Base-by-base conservation (phyloP, 345 rosid species). In the Bruguiera sexangula region DNA sequence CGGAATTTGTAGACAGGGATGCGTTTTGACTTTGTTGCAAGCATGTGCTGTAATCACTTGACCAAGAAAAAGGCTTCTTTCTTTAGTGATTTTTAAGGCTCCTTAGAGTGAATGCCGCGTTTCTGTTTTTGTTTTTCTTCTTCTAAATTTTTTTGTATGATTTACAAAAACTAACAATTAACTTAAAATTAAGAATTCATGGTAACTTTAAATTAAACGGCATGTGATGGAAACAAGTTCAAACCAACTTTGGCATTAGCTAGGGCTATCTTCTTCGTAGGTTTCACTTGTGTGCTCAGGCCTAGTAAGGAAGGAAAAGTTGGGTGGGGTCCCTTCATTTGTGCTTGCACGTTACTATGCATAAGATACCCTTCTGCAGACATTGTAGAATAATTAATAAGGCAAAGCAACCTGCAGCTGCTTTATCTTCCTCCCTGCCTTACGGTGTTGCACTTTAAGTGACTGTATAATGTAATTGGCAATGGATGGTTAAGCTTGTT, bases 361-460 rank as follows among this genome's bases (percentile, higher is more conserved):
- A 50, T 8, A 13, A 20, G 39, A 10, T 21, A 19, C 43, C 43
- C 22, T 8, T 50, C 30, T 26, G 66, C 26, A 36, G 66, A 37
- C 66, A 39, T 37, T 11, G 37, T 34, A 34, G 37, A 34, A 34
- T 34, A 34, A 27, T 13, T 18, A 19, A 43, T 63, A 19, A 34
- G 54, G 30, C 22, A 31, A 66, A 27, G 60, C 50, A 53, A 9
- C 24, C 22, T 32, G 65, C 65, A 65, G 76, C 37, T 60, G 60
- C 52, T 37, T 60, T 54, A 34, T 32, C 21, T 9, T 46, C 66
- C 36, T 22, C 32, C 2, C 56, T 27, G 76, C 39, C 27, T n/a
- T 60, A 16, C 15, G 36, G 8, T 72, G 64, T 75, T 69, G 11
- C 66, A 66, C 65, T 66, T 57, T 72, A 51, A 43, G 68, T 66